phyloP scores from a whole-genome alignment of 192 early-diverging fungal species.

The Podila minutissima region DNA sequence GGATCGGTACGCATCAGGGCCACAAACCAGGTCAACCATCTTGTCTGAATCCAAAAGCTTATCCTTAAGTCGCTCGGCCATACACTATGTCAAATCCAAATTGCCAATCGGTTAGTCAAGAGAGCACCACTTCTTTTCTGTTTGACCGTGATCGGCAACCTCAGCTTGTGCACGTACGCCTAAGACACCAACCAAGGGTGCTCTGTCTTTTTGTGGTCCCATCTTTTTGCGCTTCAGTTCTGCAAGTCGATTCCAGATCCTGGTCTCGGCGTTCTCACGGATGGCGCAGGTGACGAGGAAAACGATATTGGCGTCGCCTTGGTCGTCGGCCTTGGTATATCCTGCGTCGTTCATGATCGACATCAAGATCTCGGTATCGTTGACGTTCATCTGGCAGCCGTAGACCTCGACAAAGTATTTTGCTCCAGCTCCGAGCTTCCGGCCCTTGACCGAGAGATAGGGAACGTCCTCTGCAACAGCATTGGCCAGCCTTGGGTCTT shows the following conservation, averaged over 20 bases:
- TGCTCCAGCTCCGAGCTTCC: conserved; percentile 63
- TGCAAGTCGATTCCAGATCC: conserved; percentile 74
- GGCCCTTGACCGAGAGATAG: conserved; percentile 52
- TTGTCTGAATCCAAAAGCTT: conserved; percentile 74
- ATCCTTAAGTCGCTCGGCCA: conserved; percentile 81
- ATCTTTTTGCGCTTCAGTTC: conserved; percentile 66
- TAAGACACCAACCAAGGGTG: conserved; percentile 78
- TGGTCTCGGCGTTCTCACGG: conserved; percentile 78
- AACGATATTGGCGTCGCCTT: conserved; percentile 70
- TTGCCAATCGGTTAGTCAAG: too few species aligned
- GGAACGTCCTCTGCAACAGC: conserved; percentile 44
- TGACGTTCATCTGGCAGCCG: conserved; percentile 87
- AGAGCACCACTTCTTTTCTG: background rate
- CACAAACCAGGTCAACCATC: conserved; percentile 81
- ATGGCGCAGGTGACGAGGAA: conserved; percentile 85
- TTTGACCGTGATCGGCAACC: background rate
- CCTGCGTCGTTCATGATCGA: conserved; percentile 74
- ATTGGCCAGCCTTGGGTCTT: background rate
- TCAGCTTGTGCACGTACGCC: conserved; percentile 52
- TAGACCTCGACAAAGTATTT: conserved; percentile 84
- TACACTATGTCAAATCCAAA: conserved; percentile 56
- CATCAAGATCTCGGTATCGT: conserved; percentile 83
- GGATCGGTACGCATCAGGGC: conserved; percentile 80
- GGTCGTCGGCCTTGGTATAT: conserved; percentile 65
- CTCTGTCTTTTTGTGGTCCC: conserved; percentile 60